A percentile compares a stretch with the other conserved stretches of the same genome.
Evolutionary conservation across 176 grass and related monocot species (phyloP).

Genomic region (Echinochloa phyllopogon): DNA sequence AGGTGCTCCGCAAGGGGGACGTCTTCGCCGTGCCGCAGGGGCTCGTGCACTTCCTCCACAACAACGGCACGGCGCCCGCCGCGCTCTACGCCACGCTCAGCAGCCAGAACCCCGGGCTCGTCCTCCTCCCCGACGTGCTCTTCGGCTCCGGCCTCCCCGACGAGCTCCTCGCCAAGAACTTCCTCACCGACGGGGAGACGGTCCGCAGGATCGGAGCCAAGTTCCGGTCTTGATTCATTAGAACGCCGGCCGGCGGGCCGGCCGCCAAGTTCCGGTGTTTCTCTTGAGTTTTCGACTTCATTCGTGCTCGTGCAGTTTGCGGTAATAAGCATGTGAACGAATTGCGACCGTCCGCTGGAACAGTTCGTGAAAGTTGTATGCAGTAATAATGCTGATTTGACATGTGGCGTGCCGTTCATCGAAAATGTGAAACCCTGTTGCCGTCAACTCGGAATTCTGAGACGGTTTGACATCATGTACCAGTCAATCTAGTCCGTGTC

Average conservation of each 20-base stretch:
- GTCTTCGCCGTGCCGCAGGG: conserved; percentile 69
- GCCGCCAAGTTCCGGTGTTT: no score
- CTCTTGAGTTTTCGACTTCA: background rate
- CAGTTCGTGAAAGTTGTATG: no score
- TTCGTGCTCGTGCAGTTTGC: background rate
- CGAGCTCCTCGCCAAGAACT: conserved; percentile 59
- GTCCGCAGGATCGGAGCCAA: conserved; percentile 30
- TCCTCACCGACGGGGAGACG: conserved; percentile 42
- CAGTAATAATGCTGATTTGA: background rate
- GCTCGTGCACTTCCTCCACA: conserved; percentile 65
- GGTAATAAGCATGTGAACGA: background rate
- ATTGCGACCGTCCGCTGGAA: background rate
- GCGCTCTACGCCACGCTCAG: conserved; percentile 56
- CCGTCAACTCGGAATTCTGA: background rate
- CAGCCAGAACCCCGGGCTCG: conserved; percentile 60
- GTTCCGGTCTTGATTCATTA: conserved; percentile 32
- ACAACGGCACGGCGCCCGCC: conserved; percentile 46
- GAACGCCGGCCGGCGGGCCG: background rate
- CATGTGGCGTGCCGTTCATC: no score
- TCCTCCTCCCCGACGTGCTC: conserved; percentile 50
- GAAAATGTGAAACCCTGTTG: background rate
- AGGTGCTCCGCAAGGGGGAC: conserved; percentile 59
- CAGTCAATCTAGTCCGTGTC: no score
- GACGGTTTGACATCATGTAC: no score
- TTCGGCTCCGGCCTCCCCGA: conserved; percentile 42